These are phyloP conservation scores for Passiflora organensis DNA, from an alignment of 345 rosid genomes.

Conservation along the genomic window DNA sequence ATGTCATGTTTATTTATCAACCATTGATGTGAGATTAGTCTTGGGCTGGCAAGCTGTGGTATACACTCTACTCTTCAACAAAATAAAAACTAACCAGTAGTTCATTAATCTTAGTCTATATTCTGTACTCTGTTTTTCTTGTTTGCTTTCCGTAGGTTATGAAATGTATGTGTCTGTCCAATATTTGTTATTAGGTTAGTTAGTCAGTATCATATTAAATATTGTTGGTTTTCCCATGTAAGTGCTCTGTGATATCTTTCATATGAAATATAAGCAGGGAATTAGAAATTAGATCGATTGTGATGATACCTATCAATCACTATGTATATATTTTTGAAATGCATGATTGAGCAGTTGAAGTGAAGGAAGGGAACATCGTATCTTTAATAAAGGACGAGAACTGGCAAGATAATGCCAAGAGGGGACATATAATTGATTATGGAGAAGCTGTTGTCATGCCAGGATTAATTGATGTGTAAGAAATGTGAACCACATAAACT, in stretches of 20 bases:
- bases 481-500: conserved; percentile 8
- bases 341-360: conserved; percentile 51
- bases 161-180: no score
- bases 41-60: no score
- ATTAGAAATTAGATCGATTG: neutral
- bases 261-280: neutral
- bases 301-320: neutral
- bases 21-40: no score
- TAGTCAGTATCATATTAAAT: neutral
- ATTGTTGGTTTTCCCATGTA: neutral
- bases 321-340: neutral
- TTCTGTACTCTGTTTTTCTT: no score
- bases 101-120: no score
- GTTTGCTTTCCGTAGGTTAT: no score
- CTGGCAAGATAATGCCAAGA: conserved; percentile 44
- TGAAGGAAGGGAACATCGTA: conserved; percentile 48
- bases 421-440: conserved; percentile 52
- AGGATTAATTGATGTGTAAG: conserved; percentile 90
- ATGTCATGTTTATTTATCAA: no score
- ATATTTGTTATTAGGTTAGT: neutral
- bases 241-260: neutral
- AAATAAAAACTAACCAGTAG: no score
- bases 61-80: no score
- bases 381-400: conserved; percentile 59
- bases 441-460: conserved; percentile 95